Conservation (phyloP, 2,329 filamentous ascomycete species). For the Fusarium austroafricanum region DNA sequence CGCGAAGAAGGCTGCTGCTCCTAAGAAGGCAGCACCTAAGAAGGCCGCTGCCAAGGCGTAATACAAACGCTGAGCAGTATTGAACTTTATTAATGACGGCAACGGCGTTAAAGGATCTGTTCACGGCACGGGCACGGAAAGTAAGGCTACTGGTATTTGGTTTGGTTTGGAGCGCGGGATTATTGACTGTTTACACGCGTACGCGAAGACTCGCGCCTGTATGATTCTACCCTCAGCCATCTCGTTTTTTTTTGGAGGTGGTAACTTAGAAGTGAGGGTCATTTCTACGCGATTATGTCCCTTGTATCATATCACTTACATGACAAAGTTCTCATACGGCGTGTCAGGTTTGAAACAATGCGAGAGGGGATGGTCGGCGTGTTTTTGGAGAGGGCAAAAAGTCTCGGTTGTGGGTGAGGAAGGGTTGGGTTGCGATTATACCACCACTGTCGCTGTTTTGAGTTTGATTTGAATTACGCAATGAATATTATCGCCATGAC, state of each 20-base stretch:
- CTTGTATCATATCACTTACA: conserved; percentile 43
- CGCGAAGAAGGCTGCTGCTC: conserved; percentile 50
- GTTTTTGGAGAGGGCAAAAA: conserved; percentile 29
- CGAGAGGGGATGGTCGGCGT: conserved; percentile 30
- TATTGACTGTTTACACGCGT: conserved; percentile 40
- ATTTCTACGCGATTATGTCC: conserved; percentile 38
- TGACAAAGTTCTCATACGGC: conserved; percentile 33
- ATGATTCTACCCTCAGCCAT: conserved; percentile 35
- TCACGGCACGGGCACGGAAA: conserved; percentile 44
- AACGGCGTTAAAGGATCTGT: conserved; percentile 51
- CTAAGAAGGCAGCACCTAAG: conserved; percentile 57
- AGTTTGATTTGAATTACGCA: conserved; percentile 21
- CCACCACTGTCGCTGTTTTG: conserved; percentile 43
- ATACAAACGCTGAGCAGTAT: conserved; percentile 35
- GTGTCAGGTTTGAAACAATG: conserved; percentile 35
- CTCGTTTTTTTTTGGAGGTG: conserved; percentile 34
- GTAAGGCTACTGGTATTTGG: conserved; percentile 44
- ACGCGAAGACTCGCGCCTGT: conserved; percentile 34
- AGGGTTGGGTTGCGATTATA: conserved; percentile 38
- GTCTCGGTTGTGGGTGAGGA: conserved; percentile 30
- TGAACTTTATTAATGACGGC: conserved; percentile 53
- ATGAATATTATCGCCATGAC: conserved; percentile 11
- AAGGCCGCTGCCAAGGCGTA: conserved; percentile 60
- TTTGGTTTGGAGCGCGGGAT: conserved; percentile 44
- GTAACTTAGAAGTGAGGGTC: conserved; percentile 32